A percentile compares a stretch with the other conserved stretches of the same genome.
These are phyloP conservation scores for Royoungia palumana DNA, from an alignment of 768 basidiomycete species.

Conservation along the genomic window DNA sequence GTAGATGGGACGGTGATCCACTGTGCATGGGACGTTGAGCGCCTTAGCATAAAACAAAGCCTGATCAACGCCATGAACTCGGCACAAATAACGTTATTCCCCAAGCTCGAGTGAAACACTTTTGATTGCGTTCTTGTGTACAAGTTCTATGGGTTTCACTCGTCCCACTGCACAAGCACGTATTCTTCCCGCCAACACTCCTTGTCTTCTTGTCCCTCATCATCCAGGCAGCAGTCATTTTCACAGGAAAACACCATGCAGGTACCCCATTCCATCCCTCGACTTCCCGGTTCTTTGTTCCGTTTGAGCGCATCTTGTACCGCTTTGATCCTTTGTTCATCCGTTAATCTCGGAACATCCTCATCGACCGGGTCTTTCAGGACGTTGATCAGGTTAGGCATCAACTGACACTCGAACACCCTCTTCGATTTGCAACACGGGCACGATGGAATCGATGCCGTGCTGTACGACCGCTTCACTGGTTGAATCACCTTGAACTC, in stretches of 20 bases:
- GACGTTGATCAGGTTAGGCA: slow-evolving; percentile 89
- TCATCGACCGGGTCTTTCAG: slow-evolving; percentile 39
- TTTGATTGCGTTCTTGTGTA: slow-evolving; percentile 1
- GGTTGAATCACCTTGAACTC: slow-evolving; percentile 50
- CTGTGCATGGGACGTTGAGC: slow-evolving; percentile 22
- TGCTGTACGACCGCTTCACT: slow-evolving; percentile 52
- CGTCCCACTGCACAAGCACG: slow-evolving; percentile 76
- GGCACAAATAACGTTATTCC: no score
- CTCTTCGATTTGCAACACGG: slow-evolving; percentile 61
- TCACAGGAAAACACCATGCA: slow-evolving; percentile 86
- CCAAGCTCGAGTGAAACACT: no score
- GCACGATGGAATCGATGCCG: slow-evolving; percentile 59
- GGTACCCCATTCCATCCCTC: slow-evolving; percentile 94
- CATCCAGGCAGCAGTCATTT: slow-evolving; percentile 64
- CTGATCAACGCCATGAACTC: slow-evolving; percentile 6
- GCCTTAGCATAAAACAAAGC: slow-evolving; percentile 15
- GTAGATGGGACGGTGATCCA: slow-evolving; percentile 18
- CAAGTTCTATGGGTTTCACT: slow-evolving; percentile 32
- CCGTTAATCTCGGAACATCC: slow-evolving; percentile 42
- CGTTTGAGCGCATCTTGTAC: slow-evolving; percentile 55
- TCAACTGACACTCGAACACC: slow-evolving; percentile 90
- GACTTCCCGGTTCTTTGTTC: slow-evolving; percentile 39
- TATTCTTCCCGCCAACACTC: slow-evolving; percentile 69
- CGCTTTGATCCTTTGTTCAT: slow-evolving; percentile 66
- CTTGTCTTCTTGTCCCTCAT: slow-evolving; percentile 37